Conservation (phyloP, 306 rosid species). For the Astragalus membranaceus region DNA sequence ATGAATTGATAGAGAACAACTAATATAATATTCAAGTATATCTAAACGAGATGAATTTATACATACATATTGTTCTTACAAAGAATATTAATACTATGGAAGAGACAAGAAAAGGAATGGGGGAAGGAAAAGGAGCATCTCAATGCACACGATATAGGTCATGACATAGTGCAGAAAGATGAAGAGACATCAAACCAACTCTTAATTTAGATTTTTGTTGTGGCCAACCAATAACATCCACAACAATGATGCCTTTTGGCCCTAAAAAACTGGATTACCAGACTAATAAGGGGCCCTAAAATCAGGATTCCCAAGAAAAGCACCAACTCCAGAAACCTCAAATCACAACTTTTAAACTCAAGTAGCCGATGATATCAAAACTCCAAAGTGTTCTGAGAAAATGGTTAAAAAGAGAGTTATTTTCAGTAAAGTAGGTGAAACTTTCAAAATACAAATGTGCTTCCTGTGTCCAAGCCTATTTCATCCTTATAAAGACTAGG, state of each 20-base stretch:
- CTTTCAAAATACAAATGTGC: no score
- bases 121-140: background rate
- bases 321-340: background rate
- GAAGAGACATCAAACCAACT: background rate
- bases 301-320: background rate
- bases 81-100: background rate
- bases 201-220: background rate
- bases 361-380: no score
- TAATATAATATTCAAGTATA: no score
- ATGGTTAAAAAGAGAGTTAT: no score
- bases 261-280: background rate
- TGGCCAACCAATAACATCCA: conserved; percentile 13
- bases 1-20: no score
- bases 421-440: no score
- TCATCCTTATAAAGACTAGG: no score
- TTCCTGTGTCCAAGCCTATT: no score
- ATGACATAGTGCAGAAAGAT: background rate
- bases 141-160: background rate
- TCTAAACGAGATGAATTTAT: no score
- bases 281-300: background rate
- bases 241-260: background rate
- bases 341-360: background rate
- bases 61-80: background rate
- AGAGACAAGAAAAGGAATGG: background rate
- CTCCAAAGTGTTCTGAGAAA: no score